phyloP scores from a whole-genome alignment of 768 basidiomycete species.

The Cyclocybe aegerita region DNA sequence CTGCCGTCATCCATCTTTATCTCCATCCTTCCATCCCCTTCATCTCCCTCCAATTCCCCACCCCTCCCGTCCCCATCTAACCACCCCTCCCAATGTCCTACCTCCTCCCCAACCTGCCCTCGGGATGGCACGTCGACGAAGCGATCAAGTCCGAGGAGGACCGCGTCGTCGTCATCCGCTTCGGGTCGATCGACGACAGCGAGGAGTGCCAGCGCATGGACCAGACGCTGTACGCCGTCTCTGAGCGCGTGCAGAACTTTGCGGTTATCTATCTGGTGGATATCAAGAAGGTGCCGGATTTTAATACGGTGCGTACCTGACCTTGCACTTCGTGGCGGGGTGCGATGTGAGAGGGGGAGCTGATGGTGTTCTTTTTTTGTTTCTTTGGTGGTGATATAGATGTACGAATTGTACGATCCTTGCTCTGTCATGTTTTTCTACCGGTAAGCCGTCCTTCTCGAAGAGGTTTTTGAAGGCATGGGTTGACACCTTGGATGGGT shows the following conservation, averaged over 20 bases:
- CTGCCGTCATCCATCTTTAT: too few relatives aligned
- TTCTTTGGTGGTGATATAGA: constrained; percentile 44
- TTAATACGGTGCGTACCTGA: constrained; percentile 78
- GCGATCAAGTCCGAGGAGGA: constrained; percentile 99
- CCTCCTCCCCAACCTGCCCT: constrained; percentile 84
- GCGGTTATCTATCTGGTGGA: constrained; percentile 95
- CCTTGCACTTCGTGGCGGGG: too few relatives aligned
- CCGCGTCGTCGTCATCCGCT: constrained; percentile 89
- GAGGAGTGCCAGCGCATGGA: constrained; percentile 97
- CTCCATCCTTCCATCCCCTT: too few relatives aligned
- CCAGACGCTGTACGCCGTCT: constrained; percentile 88
- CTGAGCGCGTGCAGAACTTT: constrained; percentile 98
- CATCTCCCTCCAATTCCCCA: too few relatives aligned
- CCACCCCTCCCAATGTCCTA: constrained; percentile 64
- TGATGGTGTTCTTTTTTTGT: too few relatives aligned
- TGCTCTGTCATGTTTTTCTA: constrained; percentile 99
- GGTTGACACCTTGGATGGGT: constrained; percentile 4
- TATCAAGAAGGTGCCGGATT: constrained; percentile 96
- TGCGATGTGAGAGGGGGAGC: too few relatives aligned
- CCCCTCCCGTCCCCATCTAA: constrained; percentile 1
- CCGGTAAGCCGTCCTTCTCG: constrained; percentile 52
- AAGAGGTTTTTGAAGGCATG: constrained; percentile 1
- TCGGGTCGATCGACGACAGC: constrained; percentile 90
- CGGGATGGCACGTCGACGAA: constrained; percentile 99
- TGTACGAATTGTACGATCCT: constrained; percentile 98